These are phyloP conservation scores for Benincasa hispida DNA, from an alignment of 306 rosid genomes.

Conservation along the genomic window DNA sequence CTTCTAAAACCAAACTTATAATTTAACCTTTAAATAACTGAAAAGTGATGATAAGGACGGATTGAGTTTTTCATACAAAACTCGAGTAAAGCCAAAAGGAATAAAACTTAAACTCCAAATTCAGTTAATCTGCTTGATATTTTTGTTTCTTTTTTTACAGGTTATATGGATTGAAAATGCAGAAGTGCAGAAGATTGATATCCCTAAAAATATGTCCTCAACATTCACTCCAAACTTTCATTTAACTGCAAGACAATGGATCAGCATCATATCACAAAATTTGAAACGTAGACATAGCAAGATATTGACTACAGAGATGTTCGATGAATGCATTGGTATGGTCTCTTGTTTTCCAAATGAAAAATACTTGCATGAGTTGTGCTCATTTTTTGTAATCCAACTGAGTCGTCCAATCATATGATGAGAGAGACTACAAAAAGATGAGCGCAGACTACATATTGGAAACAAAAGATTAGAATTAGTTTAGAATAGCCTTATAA, in stretches of 20 bases:
- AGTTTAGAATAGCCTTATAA: background rate
- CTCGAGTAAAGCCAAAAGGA: background rate
- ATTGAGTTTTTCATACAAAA: background rate
- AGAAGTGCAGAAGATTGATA: slow-evolving; percentile 9
- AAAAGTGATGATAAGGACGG: background rate
- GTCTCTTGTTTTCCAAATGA: background rate
- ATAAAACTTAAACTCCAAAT: background rate
- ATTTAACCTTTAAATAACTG: no score
- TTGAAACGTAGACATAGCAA: background rate
- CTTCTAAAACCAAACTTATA: no score
- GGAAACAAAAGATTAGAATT: no score
- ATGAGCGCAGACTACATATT: no score
- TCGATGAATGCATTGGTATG: background rate
- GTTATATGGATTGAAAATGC: slow-evolving; percentile 23
- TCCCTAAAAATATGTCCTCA: background rate
- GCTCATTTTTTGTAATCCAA: no score
- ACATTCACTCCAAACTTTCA: slow-evolving; percentile 4
- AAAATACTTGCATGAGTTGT: no score
- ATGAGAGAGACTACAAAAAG: no score
- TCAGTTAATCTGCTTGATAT: no score
- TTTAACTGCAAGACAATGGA: slow-evolving; percentile 11
- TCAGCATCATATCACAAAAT: background rate
- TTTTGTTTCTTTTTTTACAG: background rate
- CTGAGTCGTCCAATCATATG: no score
- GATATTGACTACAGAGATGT: background rate